Conservation (phyloP, 768 basidiomycete genomes). For the Trametes elegans region DNA sequence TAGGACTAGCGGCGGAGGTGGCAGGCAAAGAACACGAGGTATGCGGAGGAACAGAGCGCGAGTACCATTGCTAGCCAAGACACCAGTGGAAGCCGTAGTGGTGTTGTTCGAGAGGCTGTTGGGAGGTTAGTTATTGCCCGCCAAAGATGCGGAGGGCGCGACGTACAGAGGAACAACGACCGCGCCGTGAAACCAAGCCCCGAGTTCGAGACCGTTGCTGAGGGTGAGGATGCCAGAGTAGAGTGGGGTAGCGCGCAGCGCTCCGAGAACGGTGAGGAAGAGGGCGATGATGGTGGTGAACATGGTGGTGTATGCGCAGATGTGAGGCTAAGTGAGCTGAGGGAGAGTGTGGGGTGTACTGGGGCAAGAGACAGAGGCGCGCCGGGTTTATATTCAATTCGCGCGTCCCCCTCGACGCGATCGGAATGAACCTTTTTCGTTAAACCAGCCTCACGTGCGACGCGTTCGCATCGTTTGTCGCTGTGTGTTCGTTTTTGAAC, state of each 20-base stretch:
- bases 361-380: not conserved
- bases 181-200: not conserved
- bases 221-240: not conserved
- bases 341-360: too few relatives aligned
- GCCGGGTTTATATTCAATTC: not conserved
- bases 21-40: too few relatives aligned
- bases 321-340: not conserved
- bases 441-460: conserved; percentile 1
- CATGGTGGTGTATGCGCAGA: not conserved
- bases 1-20: not conserved
- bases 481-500: not conserved
- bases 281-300: not conserved
- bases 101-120: not conserved
- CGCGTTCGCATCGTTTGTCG: conserved; percentile 1
- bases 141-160: not conserved
- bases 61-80: not conserved
- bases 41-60: not conserved
- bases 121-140: too few relatives aligned
- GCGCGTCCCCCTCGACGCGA: not conserved
- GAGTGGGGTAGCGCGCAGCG: not conserved
- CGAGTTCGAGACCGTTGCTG: not conserved
- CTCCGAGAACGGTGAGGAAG: not conserved
- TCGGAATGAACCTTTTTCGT: conserved; percentile 10
- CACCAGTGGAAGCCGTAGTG: not conserved
- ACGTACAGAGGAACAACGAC: not conserved